phyloP scores from a whole-genome alignment of 176 grass and related monocot genomes.

The Aegilops sharonensis region DNA sequence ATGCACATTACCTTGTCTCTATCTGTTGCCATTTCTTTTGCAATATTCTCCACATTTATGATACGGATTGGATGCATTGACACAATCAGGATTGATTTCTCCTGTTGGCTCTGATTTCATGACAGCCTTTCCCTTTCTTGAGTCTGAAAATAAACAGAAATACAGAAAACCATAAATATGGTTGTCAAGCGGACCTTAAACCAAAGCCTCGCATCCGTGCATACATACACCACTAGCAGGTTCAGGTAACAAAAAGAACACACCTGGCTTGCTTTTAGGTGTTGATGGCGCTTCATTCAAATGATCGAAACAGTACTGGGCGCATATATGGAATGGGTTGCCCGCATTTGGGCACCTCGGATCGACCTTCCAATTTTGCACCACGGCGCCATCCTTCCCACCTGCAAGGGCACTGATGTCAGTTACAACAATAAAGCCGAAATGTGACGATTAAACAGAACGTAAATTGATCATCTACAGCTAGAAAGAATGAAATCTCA shows the following conservation, averaged over 20 bases:
- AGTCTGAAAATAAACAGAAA: constrained; percentile 32
- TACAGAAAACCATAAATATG: constrained; percentile 23
- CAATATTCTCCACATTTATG: constrained; percentile 77
- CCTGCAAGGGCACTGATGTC: not conserved
- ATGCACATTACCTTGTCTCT: constrained; percentile 38
- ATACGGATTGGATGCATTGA: constrained; percentile 85
- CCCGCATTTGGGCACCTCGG: constrained; percentile 63
- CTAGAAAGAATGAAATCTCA: not conserved
- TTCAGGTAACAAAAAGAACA: constrained; percentile 12
- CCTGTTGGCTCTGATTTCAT: constrained; percentile 35
- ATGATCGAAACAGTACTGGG: constrained; percentile 63
- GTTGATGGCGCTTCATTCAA: constrained; percentile 29
- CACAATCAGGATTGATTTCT: constrained; percentile 62
- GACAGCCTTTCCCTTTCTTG: constrained; percentile 35
- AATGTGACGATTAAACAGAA: not conserved
- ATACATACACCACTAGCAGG: not conserved
- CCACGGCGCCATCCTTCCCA: not conserved
- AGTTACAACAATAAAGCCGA: not conserved
- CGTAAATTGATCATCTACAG: not conserved
- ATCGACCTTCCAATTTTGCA: constrained; percentile 56
- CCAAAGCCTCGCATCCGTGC: not conserved
- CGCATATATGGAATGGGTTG: constrained; percentile 90
- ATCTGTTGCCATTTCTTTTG: constrained; percentile 44
- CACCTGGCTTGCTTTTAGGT: constrained; percentile 40
- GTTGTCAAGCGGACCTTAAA: not conserved